Base-by-base conservation (phyloP, 257 asterid genomes). In the Dorcoceras hygrometricum region DNA sequence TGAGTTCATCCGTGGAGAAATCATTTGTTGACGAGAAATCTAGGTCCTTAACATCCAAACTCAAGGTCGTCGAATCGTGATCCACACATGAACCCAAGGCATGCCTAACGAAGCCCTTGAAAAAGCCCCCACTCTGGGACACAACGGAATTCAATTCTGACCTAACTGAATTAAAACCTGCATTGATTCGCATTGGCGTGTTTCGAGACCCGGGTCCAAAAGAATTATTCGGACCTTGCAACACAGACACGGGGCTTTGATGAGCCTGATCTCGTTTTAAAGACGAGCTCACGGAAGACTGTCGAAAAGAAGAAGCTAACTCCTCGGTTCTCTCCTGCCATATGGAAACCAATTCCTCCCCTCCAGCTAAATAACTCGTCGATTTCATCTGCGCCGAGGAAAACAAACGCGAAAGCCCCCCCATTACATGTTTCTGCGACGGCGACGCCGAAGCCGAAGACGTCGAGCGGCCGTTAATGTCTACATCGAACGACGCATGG, bases 191-290 rank as follows among this genome's bases (percentile, higher is more conserved):
- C 79, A 56, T 59, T 0, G 84, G 78, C 20, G 95, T 86, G 73
- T 89, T 88, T 74, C 91, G 78, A 4, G 89, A 76, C 25, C 75
- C 61, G 43, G 89, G 51, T 27, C 87, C 88, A 25, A 84, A 72
- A 1, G 88, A 81, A 72, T 64, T 75, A 73, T 77, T 75, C 39
- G 95, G 82, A 55, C 87, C 88, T 34, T 90, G 99, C 55, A 94
- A 79, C 73, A 94, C 99, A 0, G 99, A 88, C 9, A 90, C 95
- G n/a, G 99, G 99, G 72, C 99, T 94, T 77, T 90, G 98, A 62
- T 78, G 83, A 56, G 73, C 69, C 76, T 81, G 90, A 64, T 93
- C 97, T 70, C 92, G 88, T 54, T 86, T 90, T 28, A 70, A 16
- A 5, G 93, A 84, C 66, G 98, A 84, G 76, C 86, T 76, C 2